A percentile compares a stretch with the other conserved stretches of the same genome.
Conservation (phyloP, 768 basidiomycete species). For the Lactifluus piperatus region DNA sequence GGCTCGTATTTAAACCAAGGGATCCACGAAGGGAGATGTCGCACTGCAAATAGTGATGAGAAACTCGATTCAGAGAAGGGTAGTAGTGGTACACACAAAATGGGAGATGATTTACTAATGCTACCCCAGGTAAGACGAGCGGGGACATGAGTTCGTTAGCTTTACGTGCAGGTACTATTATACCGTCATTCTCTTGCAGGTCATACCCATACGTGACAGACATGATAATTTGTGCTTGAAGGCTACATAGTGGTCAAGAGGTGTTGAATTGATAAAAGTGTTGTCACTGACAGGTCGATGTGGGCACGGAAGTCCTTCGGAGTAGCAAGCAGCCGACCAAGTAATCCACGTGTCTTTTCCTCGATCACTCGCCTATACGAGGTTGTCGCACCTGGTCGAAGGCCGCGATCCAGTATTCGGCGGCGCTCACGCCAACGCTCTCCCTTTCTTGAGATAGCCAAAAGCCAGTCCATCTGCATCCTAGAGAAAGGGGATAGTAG, state of each 20-base stretch:
- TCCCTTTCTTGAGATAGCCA: neutral
- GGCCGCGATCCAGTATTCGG: neutral
- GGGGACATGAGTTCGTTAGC: neutral
- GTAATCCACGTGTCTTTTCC: neutral
- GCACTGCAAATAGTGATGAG: neutral
- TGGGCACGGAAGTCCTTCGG: neutral
- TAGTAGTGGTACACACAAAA: neutral
- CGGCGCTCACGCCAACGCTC: neutral
- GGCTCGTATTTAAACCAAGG: conserved; percentile 3
- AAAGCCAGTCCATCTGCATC: neutral
- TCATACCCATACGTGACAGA: conserved; percentile 3
- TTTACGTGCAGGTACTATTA: neutral
- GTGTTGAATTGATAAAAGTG: too few species aligned
- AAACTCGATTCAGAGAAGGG: neutral
- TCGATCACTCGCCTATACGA: neutral
- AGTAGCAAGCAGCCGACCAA: neutral
- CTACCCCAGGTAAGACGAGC: neutral
- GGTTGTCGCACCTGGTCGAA: neutral
- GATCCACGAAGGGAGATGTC: conserved; percentile 5
- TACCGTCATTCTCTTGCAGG: neutral
- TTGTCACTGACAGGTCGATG: neutral
- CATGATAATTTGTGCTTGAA: neutral
- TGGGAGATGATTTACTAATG: neutral
- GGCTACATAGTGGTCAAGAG: neutral
- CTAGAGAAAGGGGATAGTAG: too few species aligned